These are phyloP conservation scores for Dissophora globulifera DNA, from an alignment of 192 early-diverging fungal genomes.

Conservation along the genomic window DNA sequence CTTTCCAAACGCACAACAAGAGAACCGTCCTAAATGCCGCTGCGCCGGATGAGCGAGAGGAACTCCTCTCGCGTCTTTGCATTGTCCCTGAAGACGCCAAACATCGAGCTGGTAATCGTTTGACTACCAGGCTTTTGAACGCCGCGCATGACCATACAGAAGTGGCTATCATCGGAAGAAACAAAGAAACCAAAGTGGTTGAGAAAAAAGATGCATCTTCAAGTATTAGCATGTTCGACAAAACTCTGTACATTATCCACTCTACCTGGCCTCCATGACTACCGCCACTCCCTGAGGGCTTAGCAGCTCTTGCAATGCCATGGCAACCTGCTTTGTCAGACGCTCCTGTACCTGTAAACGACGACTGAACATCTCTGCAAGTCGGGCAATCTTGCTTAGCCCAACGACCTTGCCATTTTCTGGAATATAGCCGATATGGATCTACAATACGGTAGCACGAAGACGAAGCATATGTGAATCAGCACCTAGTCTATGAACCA, in stretches of 20 bases:
- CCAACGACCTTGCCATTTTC: conserved; percentile 91
- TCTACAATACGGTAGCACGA: no score
- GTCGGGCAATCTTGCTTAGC: conserved; percentile 97
- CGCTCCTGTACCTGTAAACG: conserved; percentile 98
- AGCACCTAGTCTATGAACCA: no score
- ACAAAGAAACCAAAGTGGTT: no score
- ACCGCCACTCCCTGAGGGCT: conserved; percentile 98
- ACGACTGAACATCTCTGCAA: conserved; percentile 98
- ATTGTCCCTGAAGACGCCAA: conserved; percentile 91
- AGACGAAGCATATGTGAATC: no score
- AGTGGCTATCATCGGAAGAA: no score
- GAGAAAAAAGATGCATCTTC: neutral
- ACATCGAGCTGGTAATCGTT: conserved; percentile 97
- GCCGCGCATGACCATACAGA: conserved; percentile 99
- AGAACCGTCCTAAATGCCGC: conserved; percentile 20
- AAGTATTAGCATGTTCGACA: neutral
- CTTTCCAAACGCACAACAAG: no score
- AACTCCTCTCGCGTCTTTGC: conserved; percentile 98
- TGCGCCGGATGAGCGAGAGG: conserved; percentile 76
- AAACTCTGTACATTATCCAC: neutral
- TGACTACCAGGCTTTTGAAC: conserved; percentile 97
- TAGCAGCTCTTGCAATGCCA: conserved; percentile 88
- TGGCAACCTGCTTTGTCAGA: conserved; percentile 97
- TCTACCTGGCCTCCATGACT: conserved; percentile 94
- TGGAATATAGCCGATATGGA: conserved; percentile 97